These are phyloP conservation scores for Dalechampia spathulata DNA, from an alignment of 441 rosid species.

Conservation along the genomic window DNA sequence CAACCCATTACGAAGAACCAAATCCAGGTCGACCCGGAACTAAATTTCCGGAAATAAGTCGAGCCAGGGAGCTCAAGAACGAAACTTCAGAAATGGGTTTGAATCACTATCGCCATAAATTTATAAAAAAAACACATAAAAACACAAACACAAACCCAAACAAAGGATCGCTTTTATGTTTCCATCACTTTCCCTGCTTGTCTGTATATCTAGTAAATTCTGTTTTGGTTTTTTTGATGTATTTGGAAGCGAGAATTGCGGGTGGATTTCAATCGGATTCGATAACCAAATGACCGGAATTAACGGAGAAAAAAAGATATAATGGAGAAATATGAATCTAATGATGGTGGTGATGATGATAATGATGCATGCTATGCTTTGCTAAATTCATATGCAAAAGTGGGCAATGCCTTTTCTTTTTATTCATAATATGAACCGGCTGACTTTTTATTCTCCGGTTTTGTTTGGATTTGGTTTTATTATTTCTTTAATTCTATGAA, in stretches of 20 bases:
- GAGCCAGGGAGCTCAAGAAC: background rate
- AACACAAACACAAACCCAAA: no score
- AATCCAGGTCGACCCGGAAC: background rate
- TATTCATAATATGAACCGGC: no score
- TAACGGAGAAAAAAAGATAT: background rate
- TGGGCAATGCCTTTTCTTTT: no score
- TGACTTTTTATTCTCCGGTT: no score
- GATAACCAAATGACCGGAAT: constrained; percentile 7
- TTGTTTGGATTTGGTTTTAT: no score
- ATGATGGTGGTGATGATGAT: no score
- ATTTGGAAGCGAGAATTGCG: constrained; percentile 2
- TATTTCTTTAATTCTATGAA: no score
- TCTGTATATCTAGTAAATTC: no score
- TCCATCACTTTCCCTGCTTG: constrained; percentile 1
- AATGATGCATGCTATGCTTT: no score
- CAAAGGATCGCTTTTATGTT: background rate
- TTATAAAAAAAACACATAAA: background rate
- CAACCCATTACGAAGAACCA: constrained; percentile 53
- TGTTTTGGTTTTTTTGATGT: no score
- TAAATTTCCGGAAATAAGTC: background rate
- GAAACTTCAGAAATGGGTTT: background rate
- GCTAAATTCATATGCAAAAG: no score
- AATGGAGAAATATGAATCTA: no score
- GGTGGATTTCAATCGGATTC: background rate
- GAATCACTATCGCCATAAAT: background rate